A percentile compares a stretch with the other conserved stretches of the same genome.
Evolutionary conservation across 2,329 filamentous ascomycete genomes (phyloP).

Genomic region (Venturia effusa): DNA sequence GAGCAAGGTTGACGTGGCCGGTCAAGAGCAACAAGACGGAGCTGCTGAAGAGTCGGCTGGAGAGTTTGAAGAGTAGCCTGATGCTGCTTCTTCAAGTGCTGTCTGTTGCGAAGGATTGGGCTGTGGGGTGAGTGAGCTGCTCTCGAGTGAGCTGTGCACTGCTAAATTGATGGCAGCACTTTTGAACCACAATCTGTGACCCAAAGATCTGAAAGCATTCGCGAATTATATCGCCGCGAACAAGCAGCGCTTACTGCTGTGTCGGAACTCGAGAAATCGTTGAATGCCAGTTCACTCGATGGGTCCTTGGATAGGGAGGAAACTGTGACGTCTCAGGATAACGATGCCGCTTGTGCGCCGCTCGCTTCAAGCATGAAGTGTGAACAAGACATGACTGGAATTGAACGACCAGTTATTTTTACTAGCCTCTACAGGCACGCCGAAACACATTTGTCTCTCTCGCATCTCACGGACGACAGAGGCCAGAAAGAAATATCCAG

Average conservation of each 20-base stretch:
- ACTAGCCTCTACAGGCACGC: background rate
- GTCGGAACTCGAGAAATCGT: background rate
- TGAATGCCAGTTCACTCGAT: background rate
- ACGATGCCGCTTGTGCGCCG: background rate
- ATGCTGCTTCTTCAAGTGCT: constrained; percentile 12
- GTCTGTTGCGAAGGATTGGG: background rate
- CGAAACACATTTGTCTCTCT: background rate
- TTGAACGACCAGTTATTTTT: background rate
- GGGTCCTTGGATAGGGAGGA: background rate
- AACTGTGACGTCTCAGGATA: background rate
- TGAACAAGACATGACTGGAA: background rate
- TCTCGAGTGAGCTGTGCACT: background rate
- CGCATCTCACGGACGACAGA: background rate
- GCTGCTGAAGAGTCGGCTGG: constrained; percentile 17
- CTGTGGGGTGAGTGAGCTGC: background rate
- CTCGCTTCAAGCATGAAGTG: background rate
- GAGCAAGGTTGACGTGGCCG: constrained; percentile 19
- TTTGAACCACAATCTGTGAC: background rate
- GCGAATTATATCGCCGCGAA: background rate
- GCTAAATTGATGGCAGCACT: background rate
- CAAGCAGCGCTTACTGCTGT: background rate
- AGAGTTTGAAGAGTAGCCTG: constrained; percentile 21
- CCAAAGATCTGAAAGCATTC: background rate
- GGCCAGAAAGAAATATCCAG: background rate
- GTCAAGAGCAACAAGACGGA: constrained; percentile 20